A percentile compares a stretch with the other conserved stretches of the same genome.
Evolutionary conservation across 2,329 filamentous ascomycete species (phyloP).

Genomic region (Calonectria montana): DNA sequence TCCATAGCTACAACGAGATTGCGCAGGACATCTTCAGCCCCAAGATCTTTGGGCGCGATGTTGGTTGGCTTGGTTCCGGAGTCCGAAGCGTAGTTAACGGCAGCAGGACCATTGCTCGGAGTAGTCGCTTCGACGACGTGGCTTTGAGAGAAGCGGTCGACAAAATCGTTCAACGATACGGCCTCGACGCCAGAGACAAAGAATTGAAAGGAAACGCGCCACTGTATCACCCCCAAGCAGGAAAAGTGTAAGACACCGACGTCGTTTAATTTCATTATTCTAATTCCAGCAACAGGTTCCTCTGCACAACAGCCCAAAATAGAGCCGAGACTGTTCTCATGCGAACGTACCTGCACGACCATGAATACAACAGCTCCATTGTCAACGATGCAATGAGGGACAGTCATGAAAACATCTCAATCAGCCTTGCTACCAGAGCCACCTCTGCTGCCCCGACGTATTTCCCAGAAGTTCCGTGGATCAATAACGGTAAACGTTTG

Average conservation of each 20-base stretch:
- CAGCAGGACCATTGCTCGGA: slow-evolving; percentile 26
- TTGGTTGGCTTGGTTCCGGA: slow-evolving; percentile 15
- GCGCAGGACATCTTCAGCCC: slow-evolving; percentile 30
- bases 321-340: slow-evolving; percentile 31
- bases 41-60: slow-evolving; percentile 26
- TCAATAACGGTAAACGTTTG: background rate
- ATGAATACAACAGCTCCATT: slow-evolving; percentile 24
- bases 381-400: slow-evolving; percentile 19
- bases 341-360: slow-evolving; percentile 25
- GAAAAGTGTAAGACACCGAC: slow-evolving; percentile 17
- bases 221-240: slow-evolving; percentile 21
- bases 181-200: slow-evolving; percentile 29
- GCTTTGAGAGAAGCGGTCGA: slow-evolving; percentile 28
- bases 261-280: background rate
- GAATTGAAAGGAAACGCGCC: slow-evolving; percentile 29
- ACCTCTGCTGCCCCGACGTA: slow-evolving; percentile 33
- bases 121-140: slow-evolving; percentile 28
- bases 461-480: slow-evolving; percentile 31
- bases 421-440: slow-evolving; percentile 32
- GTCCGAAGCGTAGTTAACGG: slow-evolving; percentile 21
- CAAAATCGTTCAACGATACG: slow-evolving; percentile 24
- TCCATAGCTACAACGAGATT: slow-evolving; percentile 31
- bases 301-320: slow-evolving; percentile 28
- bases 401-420: slow-evolving; percentile 26
- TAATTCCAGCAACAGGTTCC: slow-evolving; percentile 1